These are phyloP conservation scores for Didymella exigua DNA, from an alignment of 2,329 filamentous ascomycete genomes.

Conservation along the genomic window DNA sequence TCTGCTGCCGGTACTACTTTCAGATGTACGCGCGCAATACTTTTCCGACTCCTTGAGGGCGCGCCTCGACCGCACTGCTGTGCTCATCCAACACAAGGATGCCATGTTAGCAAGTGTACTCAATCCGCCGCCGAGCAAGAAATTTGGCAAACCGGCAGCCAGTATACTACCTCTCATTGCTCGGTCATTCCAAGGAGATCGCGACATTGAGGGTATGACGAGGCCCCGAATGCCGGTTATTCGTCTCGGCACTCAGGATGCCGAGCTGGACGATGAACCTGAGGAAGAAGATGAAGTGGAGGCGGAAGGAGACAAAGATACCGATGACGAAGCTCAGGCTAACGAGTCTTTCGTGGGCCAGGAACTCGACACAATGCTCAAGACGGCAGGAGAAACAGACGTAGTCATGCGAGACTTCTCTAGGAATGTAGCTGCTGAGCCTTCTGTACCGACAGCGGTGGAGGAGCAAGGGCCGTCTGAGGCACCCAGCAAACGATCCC, in stretches of 20 bases:
- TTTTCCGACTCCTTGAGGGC: constrained; percentile 74
- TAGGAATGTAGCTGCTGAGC: constrained; percentile 18
- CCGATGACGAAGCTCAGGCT: constrained; percentile 51
- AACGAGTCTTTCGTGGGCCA: constrained; percentile 56
- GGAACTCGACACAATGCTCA: constrained; percentile 33
- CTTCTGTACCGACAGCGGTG: background rate
- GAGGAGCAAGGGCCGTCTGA: constrained; percentile 5
- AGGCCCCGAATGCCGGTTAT: constrained; percentile 56
- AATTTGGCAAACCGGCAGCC: constrained; percentile 64
- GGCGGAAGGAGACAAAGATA: constrained; percentile 24
- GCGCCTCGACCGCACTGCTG: constrained; percentile 79
- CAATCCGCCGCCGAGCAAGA: constrained; percentile 71
- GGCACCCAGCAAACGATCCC: constrained; percentile 31
- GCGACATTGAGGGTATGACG: constrained; percentile 74
- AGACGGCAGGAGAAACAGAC: constrained; percentile 23
- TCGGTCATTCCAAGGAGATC: constrained; percentile 65
- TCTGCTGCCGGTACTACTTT: constrained; percentile 69
- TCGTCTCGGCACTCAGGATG: constrained; percentile 29
- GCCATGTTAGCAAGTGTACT: constrained; percentile 83
- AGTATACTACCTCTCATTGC: constrained; percentile 83
- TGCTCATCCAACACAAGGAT: constrained; percentile 70
- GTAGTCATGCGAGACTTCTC: constrained; percentile 20
- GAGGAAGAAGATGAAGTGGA: constrained; percentile 34
- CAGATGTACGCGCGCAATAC: constrained; percentile 67
- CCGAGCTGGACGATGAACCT: constrained; percentile 29